Base-by-base conservation (phyloP, 257 asterid species). In the Scutellaria galericulata region DNA sequence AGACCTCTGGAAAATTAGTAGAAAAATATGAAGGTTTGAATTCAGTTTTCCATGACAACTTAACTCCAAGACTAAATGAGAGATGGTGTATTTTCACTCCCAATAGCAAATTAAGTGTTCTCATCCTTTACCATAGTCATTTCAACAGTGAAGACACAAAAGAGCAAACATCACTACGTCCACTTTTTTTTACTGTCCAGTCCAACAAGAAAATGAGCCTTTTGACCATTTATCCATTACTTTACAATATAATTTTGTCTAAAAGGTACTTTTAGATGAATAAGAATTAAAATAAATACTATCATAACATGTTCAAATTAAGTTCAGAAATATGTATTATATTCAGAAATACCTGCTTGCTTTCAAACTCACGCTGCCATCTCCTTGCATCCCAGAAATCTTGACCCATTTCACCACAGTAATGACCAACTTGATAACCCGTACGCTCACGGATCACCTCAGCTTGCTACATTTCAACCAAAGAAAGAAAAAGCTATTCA, bases 381-480 rank as follows among this genome's bases (percentile, higher is more conserved):
- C 97, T 90, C 72, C 97, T 86, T n/a, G 96, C 90, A 86, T 95
- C 98, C 99, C 99, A 95, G 77, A 95, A 95, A 83, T 95, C 98
- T 78, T 95, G 98, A 61, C 99, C 99, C 99, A 95, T 95, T 81
- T 95, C 99, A 70, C 99, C 99, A 87, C 99, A 95, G 74, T 92
- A 95, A 83, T 92, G 99, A 54, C 99, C 99, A 59, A 95, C 98
- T 76, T 88, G 92, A 84, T 78, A 95, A 61, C 97, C 95, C 8
- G 99, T 90, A 51, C 86, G 88, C 75, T 87, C 96, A 22, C 98
- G 98, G 73, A 95, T 90, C 51, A 95, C 99, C 82, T 95, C 99
- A 31, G 99, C 97, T 90, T 95, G 99, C 99, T 95, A 91, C 86
- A 83, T 27, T 27, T n/a, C 39, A 46, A 55, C 18, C 71, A 42